Evolutionary conservation across 2,329 filamentous ascomycete genomes (phyloP), one percentile per base, ranked within the genome.

Genomic region (Xylariaceae sp.): DNA sequence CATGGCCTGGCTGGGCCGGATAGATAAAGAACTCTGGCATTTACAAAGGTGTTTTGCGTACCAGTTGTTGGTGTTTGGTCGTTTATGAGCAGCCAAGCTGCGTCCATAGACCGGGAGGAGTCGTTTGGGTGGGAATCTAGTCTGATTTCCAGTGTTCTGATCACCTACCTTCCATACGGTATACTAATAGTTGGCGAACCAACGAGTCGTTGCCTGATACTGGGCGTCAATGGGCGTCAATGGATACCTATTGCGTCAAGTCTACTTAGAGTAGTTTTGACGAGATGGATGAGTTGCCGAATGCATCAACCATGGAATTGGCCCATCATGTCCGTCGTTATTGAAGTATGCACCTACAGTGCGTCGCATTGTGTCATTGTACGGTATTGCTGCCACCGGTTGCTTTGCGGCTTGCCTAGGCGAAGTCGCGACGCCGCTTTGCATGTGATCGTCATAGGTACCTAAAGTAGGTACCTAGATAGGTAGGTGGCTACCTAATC

Each of bases 11-110:
- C 47, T 52, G 55, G 41, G 49, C 50, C 55, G 53, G 53, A 55
- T 53, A 60, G 52, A 58, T 46, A 37, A 19, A 48, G 55, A 46
- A 37, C 45, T 51, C 55, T 56, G 53, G 56, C 56, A 59, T 60
- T 60, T 60, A 54, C 59, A 59, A 29, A 27, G 59, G 59, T 57
- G 56, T 60, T 59, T 53, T 58, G 58, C 27, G 55, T 60, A 60
- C 37, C 44, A 19, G 50, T 52, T 45, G 43, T 40, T 37, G 8
- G 3, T 27, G 46, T 53, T 51, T 39, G 31, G 44, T 54, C 54
- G 47, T 50, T 53, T 49, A 50, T 27, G 31, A 47, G 50, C n/a
- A 29, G 30, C 27, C 29, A 12, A 27, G 19, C 47, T 37, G 49
- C 40, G 47, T 50, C 1, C 19, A 6, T 11, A 46, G 34, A 32